Conservation (phyloP, 371 early-diverging fungal species). For the Lichtheimia corymbifera region DNA sequence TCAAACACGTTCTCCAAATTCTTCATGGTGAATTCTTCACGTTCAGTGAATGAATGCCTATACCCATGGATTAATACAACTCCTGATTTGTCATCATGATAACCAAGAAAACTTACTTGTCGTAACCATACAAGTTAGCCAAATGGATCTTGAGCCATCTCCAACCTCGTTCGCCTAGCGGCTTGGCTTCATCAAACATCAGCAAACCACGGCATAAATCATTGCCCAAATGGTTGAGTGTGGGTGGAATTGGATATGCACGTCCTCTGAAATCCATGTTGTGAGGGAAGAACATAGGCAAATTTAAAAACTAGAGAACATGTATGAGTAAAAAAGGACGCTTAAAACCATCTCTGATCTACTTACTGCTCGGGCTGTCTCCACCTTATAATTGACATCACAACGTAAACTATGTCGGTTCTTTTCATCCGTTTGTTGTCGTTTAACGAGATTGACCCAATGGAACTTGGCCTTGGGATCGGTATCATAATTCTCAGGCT, state of each 20-base stretch:
- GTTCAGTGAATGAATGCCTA: constrained; percentile 80
- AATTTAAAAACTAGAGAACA: constrained; percentile 68
- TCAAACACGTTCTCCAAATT: constrained; percentile 79
- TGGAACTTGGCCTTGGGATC: constrained; percentile 59
- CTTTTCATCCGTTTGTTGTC: constrained; percentile 55
- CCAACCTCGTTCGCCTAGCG: constrained; percentile 85
- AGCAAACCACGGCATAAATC: constrained; percentile 95
- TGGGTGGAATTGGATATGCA: constrained; percentile 96
- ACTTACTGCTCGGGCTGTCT: constrained; percentile 90
- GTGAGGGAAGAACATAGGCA: constrained; percentile 96
- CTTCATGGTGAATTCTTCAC: constrained; percentile 74
- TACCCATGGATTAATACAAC: background rate
- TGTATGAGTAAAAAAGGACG: background rate
- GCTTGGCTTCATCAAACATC: constrained; percentile 80
- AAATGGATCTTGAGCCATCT: constrained; percentile 96
- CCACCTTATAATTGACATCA: constrained; percentile 93
- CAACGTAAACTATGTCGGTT: constrained; percentile 89
- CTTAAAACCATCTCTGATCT: background rate
- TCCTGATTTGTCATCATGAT: background rate
- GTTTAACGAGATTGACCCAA: constrained; percentile 53
- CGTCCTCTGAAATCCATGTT: constrained; percentile 98
- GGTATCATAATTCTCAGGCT: constrained; percentile 74
- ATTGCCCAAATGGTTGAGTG: constrained; percentile 95
- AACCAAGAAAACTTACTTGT: constrained; percentile 62
- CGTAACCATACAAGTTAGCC: constrained; percentile 91